These are phyloP conservation scores for Euphorbia tirucalli DNA, from an alignment of 345 rosid genomes.

Conservation along the genomic window DNA sequence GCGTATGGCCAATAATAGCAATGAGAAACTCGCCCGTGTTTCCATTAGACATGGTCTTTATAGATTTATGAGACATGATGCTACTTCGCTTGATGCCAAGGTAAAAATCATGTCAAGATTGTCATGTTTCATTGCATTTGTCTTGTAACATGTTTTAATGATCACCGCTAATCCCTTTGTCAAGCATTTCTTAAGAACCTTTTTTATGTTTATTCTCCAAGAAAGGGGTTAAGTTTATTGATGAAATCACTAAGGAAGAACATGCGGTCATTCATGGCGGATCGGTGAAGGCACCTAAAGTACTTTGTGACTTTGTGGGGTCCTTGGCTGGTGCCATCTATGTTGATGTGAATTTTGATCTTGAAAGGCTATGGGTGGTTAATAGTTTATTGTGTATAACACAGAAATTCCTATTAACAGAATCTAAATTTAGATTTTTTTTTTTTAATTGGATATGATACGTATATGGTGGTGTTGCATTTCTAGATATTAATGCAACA, in stretches of 20 bases:
- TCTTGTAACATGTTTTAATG: no score
- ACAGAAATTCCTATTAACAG: no score
- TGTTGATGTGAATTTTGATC: conserved; percentile 54
- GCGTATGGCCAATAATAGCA: conserved; percentile 64
- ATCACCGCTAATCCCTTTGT: no score
- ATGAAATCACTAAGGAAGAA: conserved; percentile 51
- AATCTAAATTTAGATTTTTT: no score
- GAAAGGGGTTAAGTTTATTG: conserved; percentile 58
- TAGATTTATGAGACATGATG: conserved; percentile 41
- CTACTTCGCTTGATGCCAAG: no score
- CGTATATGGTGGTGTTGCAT: neutral
- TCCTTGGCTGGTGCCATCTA: conserved; percentile 75
- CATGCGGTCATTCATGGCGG: conserved; percentile 52
- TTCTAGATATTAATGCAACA: conserved; percentile 59
- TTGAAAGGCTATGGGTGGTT: conserved; percentile 69
- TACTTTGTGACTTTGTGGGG: conserved; percentile 74
- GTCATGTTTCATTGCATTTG: no score
- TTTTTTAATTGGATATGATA: neutral
- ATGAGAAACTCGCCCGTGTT: conserved; percentile 83
- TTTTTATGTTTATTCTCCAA: no score
- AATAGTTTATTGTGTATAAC: no score
- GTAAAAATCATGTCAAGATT: no score
- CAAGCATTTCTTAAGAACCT: no score
- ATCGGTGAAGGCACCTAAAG: conserved; percentile 70
- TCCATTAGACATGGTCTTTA: conserved; percentile 53